phyloP scores from a whole-genome alignment of 371 early-diverging fungal species.

The Mucor plumbeus region DNA sequence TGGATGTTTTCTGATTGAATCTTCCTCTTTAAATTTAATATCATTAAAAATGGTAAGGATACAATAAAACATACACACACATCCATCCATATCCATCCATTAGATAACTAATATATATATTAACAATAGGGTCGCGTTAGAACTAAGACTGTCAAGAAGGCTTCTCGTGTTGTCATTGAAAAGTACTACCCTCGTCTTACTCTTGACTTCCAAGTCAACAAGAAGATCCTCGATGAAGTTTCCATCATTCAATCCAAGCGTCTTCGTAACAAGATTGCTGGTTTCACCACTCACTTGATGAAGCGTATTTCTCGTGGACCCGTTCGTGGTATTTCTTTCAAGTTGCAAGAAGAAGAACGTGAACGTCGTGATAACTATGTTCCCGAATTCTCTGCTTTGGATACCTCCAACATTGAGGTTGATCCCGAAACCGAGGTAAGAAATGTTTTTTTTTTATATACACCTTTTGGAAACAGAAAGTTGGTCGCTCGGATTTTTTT shows the following conservation, averaged over 20 bases:
- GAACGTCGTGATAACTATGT: slow-evolving; percentile 99
- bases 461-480: slow-evolving; percentile 3
- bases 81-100: slow-evolving; percentile 10
- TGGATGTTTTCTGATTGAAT: background rate
- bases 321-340: slow-evolving; percentile 99
- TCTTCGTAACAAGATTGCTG: slow-evolving; percentile 99
- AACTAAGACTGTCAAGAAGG: slow-evolving; percentile 99
- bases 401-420: slow-evolving; percentile 92
- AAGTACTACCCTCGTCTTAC: slow-evolving; percentile 99
- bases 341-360: slow-evolving; percentile 99
- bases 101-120: background rate
- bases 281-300: slow-evolving; percentile 99
- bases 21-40: slow-evolving; percentile 21
- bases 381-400: slow-evolving; percentile 99
- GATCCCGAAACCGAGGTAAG: slow-evolving; percentile 90
- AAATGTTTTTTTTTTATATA: slow-evolving; percentile 21
- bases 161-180: slow-evolving; percentile 99
- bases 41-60: slow-evolving; percentile 26
- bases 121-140: slow-evolving; percentile 52
- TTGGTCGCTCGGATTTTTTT: slow-evolving; percentile 26
- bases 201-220: slow-evolving; percentile 99
- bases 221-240: slow-evolving; percentile 98
- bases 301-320: slow-evolving; percentile 99
- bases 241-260: slow-evolving; percentile 99
- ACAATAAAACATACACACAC: background rate